These are phyloP conservation scores for Aspergillus sclerotialis DNA, from an alignment of 2,329 filamentous ascomycete species.

Conservation along the genomic window DNA sequence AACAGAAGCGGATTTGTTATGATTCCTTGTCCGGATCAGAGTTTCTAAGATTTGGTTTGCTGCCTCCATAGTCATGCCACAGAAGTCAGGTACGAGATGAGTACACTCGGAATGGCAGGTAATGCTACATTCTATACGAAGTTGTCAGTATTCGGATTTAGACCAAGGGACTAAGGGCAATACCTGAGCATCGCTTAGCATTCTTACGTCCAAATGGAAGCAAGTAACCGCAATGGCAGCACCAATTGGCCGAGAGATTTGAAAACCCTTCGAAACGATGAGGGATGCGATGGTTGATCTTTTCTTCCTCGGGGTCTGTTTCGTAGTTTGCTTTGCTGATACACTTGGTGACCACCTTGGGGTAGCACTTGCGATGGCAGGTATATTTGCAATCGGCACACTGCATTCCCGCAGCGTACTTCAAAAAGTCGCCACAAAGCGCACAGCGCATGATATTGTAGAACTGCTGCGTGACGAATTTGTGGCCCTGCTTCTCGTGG, in stretches of 20 bases:
- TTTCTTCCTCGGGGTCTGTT: constrained; percentile 96
- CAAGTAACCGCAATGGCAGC: constrained; percentile 96
- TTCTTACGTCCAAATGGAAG: constrained; percentile 93
- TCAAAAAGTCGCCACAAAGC: constrained; percentile 94
- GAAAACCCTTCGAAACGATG: constrained; percentile 96
- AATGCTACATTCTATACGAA: constrained; percentile 67
- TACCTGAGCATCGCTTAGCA: constrained; percentile 83
- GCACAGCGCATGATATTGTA: constrained; percentile 99
- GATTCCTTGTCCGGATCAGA: constrained; percentile 71
- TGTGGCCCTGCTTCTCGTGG: constrained; percentile 98
- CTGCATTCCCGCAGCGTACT: constrained; percentile 98
- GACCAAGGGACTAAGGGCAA: constrained; percentile 1
- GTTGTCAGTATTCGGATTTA: constrained; percentile 6
- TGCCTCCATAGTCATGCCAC: constrained; percentile 97
- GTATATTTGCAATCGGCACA: constrained; percentile 99
- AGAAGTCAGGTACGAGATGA: constrained; percentile 96
- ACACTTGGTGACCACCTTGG: constrained; percentile 96
- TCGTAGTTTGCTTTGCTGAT: constrained; percentile 99
- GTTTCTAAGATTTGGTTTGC: constrained; percentile 90
- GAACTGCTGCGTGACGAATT: constrained; percentile 96
- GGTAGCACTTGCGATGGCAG: constrained; percentile 95
- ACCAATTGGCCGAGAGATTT: constrained; percentile 98
- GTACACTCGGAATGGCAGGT: constrained; percentile 88
- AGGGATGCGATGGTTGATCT: constrained; percentile 98
- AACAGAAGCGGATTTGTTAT: constrained; percentile 51